Evolutionary conservation across 176 grass and related monocot genomes (phyloP), one percentile per base, ranked within the genome.

Genomic region (Canna indica): DNA sequence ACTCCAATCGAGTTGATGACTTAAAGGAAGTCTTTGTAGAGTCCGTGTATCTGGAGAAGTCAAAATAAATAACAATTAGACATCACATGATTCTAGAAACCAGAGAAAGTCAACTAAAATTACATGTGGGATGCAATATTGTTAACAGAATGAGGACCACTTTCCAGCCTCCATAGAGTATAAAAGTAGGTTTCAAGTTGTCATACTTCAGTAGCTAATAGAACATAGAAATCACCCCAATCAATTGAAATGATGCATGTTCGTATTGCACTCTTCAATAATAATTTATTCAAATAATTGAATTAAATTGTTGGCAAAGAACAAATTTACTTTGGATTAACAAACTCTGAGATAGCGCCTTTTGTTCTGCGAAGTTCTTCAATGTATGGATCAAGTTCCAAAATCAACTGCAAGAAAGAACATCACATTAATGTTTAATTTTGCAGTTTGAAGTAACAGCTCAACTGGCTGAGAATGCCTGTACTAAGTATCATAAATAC

Each of bases 291-390:
- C 16, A 63, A 5, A 28, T 58, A 20, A 34, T 13, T 75, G 11
- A 27, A 84, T 15, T 11, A 30, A 47, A 34, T 4, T n/a, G n/a
- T n/a, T n/a, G n/a, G n/a, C n/a, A n/a, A 31, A 68, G 64, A 74
- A 53, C n/a, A 59, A 22, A 70, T 65, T 87, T 97, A 97, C 93
- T 97, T 97, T 59, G 93, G 93, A 59, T 97, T 97, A 75, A 97
- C 86, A 79, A 97, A 97, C 77, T 97, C 93, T 60, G 88, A 76
- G 81, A 97, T 97, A 77, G 81, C 83, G 12, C 93, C 93, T 77
- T 60, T 56, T 66, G 93, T 97, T 87, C 85, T 97, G 77, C 82
- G 85, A 38, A 97, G 93, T 70, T 97, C 93, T 80, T 91, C 83
- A 31, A 87, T 81, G 66, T 97, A 97, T 42, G 86, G 67, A 58